Evolutionary conservation across 371 early-diverging fungal genomes (phyloP).

Genomic region (Lichtheimia ornata): DNA sequence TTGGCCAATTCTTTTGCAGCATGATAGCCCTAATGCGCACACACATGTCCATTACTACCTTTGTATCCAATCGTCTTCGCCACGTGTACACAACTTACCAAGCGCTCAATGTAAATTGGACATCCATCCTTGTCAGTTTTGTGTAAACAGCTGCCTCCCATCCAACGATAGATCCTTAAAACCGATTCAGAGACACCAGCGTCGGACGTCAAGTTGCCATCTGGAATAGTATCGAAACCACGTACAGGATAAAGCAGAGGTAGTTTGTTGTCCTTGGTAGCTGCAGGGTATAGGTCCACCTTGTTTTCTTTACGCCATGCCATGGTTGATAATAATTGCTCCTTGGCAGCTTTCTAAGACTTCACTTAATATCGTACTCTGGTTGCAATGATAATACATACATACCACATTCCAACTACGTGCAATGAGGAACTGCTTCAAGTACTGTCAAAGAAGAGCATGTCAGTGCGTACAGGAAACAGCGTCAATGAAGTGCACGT

Average conservation of each 20-base stretch:
- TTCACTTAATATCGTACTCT: not conserved
- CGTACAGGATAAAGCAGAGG: constrained; percentile 77
- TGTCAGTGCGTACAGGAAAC: not conserved
- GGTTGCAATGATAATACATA: constrained; percentile 5
- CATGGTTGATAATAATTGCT: constrained; percentile 66
- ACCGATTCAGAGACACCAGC: constrained; percentile 72
- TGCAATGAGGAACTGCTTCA: constrained; percentile 65
- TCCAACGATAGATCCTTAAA: constrained; percentile 63
- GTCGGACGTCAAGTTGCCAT: constrained; percentile 64
- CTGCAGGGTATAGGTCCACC: constrained; percentile 71
- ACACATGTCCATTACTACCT: not conserved
- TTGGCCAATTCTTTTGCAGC: constrained; percentile 74
- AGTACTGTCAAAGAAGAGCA: constrained; percentile 29
- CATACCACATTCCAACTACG: constrained; percentile 63
- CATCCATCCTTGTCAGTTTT: constrained; percentile 80
- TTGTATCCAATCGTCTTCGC: not conserved
- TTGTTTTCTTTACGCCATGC: constrained; percentile 71
- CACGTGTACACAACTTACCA: constrained; percentile 38
- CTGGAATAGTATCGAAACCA: constrained; percentile 67
- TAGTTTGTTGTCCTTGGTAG: constrained; percentile 59
- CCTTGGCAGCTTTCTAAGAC: constrained; percentile 61
- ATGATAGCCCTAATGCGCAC: constrained; percentile 60
- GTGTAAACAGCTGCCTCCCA: constrained; percentile 84
- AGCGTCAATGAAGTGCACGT: not conserved
- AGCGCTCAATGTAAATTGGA: constrained; percentile 82